phyloP scores from a whole-genome alignment of 148 eudicot species.

The Polygonum maritimum region DNA sequence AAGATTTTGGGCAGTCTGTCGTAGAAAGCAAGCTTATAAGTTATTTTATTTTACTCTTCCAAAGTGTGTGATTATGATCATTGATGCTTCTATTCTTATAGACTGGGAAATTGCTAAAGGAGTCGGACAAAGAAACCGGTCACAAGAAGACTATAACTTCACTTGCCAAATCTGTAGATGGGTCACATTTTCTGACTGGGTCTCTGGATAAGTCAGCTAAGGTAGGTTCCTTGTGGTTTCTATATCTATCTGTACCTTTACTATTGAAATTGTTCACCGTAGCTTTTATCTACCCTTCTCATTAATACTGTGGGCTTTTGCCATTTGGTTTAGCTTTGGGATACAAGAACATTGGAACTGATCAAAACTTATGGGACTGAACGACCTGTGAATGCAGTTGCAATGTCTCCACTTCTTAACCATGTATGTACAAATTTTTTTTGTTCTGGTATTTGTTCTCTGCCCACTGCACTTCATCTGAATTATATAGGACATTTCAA shows the following conservation, averaged over 20 bases:
- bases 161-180: conserved; percentile 59
- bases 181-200: conserved; percentile 83
- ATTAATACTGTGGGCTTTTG: conserved; percentile 1
- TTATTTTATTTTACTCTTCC: neutral
- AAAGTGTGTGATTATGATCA: neutral
- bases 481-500: neutral
- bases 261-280: neutral
- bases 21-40: neutral
- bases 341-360: conserved; percentile 58
- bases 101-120: conserved; percentile 75
- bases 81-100: conserved; percentile 15
- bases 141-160: conserved; percentile 73
- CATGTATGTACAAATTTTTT: conserved; percentile 38
- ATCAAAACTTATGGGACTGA: conserved; percentile 79
- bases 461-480: neutral
- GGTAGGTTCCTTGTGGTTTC: conserved; percentile 24
- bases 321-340: conserved; percentile 63
- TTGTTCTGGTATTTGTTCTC: neutral
- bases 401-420: conserved; percentile 84
- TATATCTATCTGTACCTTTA: neutral
- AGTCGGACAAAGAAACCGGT: conserved; percentile 58
- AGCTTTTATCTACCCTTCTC: neutral
- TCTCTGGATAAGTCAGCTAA: conserved; percentile 94
- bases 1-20: neutral
- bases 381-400: conserved; percentile 89